Evolutionary conservation across 1,284 basidiomycete species (phyloP).

Genomic region (Apiotrichum laibachii): DNA sequence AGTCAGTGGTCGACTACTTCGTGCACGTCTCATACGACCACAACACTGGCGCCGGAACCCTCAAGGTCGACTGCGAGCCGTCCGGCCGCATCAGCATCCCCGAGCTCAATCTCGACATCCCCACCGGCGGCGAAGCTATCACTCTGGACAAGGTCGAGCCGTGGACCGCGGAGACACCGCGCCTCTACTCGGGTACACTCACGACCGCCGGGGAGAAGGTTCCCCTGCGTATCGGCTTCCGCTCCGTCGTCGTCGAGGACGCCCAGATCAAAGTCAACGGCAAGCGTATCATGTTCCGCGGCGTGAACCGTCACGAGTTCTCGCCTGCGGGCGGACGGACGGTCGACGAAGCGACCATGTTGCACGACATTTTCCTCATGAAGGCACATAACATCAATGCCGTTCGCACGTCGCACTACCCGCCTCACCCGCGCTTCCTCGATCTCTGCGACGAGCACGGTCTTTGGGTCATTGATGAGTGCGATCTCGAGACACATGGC

Average conservation of each 20-base stretch:
- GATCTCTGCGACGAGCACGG: conserved; percentile 33
- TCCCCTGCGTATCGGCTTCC: conserved; percentile 28
- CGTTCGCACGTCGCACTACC: conserved; percentile 29
- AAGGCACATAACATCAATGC: conserved; percentile 33
- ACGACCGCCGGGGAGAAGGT: neutral
- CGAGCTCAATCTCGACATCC: conserved; percentile 24
- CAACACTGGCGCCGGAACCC: conserved; percentile 16
- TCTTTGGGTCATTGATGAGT: conserved; percentile 31
- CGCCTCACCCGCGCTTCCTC: conserved; percentile 27
- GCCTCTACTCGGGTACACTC: conserved; percentile 14
- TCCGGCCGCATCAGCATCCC: conserved; percentile 18
- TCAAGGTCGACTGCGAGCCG: conserved; percentile 24
- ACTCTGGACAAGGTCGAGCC: conserved; percentile 11
- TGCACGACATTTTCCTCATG: conserved; percentile 28
- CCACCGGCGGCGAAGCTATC: conserved; percentile 10
- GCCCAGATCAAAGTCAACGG: conserved; percentile 29
- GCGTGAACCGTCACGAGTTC: conserved; percentile 34
- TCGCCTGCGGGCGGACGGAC: conserved; percentile 23
- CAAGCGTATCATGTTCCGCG: conserved; percentile 23
- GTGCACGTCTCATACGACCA: conserved; percentile 24
- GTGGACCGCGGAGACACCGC: conserved; percentile 29
- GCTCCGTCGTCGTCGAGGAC: conserved; percentile 22
- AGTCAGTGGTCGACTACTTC: conserved; percentile 21
- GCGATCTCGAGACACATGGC: conserved; percentile 32
- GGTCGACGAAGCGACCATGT: conserved; percentile 21